These are phyloP conservation scores for Calocybe gangraenosa DNA, from an alignment of 768 basidiomycete genomes.

Conservation along the genomic window DNA sequence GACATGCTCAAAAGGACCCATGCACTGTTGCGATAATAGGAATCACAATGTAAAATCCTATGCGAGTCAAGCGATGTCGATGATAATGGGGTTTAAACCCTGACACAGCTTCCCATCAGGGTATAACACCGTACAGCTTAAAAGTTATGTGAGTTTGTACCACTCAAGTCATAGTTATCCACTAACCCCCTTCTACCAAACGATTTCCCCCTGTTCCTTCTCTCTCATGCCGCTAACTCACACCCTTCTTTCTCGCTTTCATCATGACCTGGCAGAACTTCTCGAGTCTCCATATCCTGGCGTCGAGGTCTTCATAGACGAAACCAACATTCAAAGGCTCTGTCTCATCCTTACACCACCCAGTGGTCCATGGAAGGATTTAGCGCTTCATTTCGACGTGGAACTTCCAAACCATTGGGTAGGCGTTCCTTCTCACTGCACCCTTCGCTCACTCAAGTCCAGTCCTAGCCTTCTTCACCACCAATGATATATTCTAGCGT, in stretches of 20 bases:
- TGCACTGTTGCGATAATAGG: no score
- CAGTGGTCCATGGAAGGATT: slow-evolving; percentile 39
- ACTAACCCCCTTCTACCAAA: no score
- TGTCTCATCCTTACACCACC: slow-evolving; percentile 42
- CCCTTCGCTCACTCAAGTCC: not conserved
- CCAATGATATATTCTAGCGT: slow-evolving; percentile 31
- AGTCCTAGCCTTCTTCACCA: slow-evolving; percentile 30
- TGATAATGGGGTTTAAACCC: no score
- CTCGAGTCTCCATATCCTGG: slow-evolving; percentile 39
- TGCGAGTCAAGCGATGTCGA: no score
- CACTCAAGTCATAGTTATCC: no score
- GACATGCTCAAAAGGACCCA: no score
- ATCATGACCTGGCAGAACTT: slow-evolving; percentile 38
- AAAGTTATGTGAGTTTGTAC: no score
- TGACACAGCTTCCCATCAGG: no score
- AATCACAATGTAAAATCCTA: no score
- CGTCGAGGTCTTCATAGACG: slow-evolving; percentile 36
- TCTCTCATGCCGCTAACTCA: slow-evolving; percentile 13
- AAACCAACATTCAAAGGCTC: slow-evolving; percentile 35
- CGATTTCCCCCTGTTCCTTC: not conserved
- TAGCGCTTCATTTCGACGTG: slow-evolving; percentile 38
- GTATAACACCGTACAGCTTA: no score
- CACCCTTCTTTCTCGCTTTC: slow-evolving; percentile 30
- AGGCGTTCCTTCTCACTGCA: slow-evolving; percentile 5
- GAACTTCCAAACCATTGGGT: slow-evolving; percentile 36